A percentile compares a stretch with the other conserved stretches of the same genome.
phyloP scores from a whole-genome alignment of 2,329 filamentous ascomycete genomes.

The Venturia effusa region DNA sequence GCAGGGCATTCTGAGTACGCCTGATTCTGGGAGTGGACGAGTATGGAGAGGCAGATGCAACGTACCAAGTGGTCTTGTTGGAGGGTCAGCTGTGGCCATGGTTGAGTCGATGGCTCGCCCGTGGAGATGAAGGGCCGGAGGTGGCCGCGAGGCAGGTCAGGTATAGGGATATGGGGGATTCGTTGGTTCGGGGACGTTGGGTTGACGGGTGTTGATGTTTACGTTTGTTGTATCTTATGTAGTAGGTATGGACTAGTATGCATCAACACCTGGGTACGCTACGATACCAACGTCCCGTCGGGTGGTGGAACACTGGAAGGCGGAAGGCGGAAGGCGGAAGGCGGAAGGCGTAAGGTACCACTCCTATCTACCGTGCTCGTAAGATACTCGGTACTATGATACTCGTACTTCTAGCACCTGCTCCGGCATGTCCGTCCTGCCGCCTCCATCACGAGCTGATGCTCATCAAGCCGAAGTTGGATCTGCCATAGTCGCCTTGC shows the following conservation, averaged over 20 bases:
- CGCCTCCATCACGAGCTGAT: neutral
- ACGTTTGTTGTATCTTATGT: neutral
- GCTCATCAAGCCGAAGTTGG: neutral
- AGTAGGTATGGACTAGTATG: no score
- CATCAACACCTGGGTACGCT: no score
- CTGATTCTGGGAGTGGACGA: neutral
- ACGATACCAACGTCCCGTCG: no score
- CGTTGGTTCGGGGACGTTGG: neutral
- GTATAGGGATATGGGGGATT: neutral
- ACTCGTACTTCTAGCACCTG: no score
- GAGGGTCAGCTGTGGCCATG: slow-evolving; percentile 36
- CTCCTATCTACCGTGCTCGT: no score
- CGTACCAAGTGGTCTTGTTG: slow-evolving; percentile 33
- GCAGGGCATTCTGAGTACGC: neutral
- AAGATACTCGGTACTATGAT: no score
- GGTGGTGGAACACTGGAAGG: no score
- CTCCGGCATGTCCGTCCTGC: neutral
- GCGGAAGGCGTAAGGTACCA: no score
- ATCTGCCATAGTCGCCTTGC: slow-evolving; percentile 39
- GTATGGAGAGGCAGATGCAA: slow-evolving; percentile 10
- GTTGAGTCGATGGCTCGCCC: slow-evolving; percentile 4
- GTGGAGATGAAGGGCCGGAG: neutral
- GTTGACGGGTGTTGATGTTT: neutral
- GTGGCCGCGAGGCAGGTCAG: neutral
- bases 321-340: no score